These are phyloP conservation scores for Pleurotus tuoliensis DNA, from an alignment of 768 basidiomycete species.

Conservation along the genomic window DNA sequence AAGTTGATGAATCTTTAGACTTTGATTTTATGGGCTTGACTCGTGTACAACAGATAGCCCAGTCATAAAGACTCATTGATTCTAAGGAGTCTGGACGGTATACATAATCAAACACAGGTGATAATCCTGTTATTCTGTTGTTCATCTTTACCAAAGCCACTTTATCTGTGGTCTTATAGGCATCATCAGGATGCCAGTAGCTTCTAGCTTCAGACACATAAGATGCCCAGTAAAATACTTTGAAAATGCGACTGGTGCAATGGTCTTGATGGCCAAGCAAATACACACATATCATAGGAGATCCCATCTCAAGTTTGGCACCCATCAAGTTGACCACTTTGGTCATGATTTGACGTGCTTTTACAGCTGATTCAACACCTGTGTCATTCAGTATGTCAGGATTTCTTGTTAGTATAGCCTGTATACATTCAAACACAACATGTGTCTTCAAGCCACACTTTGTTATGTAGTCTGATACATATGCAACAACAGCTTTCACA, in stretches of 20 bases:
- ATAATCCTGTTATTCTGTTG: slow-evolving; percentile 15
- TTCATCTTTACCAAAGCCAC: slow-evolving; percentile 15
- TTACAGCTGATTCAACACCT: slow-evolving; percentile 7
- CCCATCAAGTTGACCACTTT: slow-evolving; percentile 25
- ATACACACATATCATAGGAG: slow-evolving; percentile 21
- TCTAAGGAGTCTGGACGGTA: slow-evolving; percentile 11
- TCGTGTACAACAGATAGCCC: slow-evolving; percentile 8
- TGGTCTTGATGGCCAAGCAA: slow-evolving; percentile 24
- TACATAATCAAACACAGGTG: slow-evolving; percentile 14
- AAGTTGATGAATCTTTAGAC: neutral
- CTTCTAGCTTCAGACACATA: slow-evolving; percentile 15
- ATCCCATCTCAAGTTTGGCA: slow-evolving; percentile 25
- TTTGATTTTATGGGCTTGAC: neutral
- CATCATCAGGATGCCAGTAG: slow-evolving; percentile 8
- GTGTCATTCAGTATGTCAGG: neutral
- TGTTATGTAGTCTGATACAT: slow-evolving; percentile 28
- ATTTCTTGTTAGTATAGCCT: slow-evolving; percentile 13
- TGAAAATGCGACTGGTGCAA: slow-evolving; percentile 22
- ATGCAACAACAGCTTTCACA: slow-evolving; percentile 27
- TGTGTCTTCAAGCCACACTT: slow-evolving; percentile 26
- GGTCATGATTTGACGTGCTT: slow-evolving; percentile 18
- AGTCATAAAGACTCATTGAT: slow-evolving; percentile 14
- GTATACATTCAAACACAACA: slow-evolving; percentile 14
- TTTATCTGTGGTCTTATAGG: slow-evolving; percentile 13
- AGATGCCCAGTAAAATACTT: slow-evolving; percentile 7